These are phyloP conservation scores for Aspergillus ibericus DNA, from an alignment of 2,329 filamentous ascomycete species.

Conservation along the genomic window DNA sequence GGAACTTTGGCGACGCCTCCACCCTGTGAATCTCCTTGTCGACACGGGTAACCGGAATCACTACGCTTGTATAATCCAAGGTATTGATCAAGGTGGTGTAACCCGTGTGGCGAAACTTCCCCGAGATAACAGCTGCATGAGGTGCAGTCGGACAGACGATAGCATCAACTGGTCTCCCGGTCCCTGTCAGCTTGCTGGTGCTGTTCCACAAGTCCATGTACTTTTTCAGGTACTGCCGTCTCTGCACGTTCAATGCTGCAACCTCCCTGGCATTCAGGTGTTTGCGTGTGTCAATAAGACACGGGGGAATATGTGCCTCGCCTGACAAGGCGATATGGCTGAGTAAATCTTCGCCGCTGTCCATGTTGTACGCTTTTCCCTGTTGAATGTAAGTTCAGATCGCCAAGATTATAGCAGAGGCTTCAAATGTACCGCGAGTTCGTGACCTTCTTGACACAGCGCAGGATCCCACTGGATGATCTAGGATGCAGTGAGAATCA, in stretches of 20 bases:
- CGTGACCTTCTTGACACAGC: background rate
- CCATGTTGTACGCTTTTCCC: conserved; percentile 29
- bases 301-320: conserved; percentile 41
- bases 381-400: background rate
- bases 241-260: conserved; percentile 33
- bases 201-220: conserved; percentile 32
- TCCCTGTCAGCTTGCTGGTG: conserved; percentile 17
- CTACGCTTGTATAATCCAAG: conserved; percentile 45
- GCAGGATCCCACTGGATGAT: background rate
- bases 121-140: conserved; percentile 38
- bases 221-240: conserved; percentile 36
- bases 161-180: conserved; percentile 34
- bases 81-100: conserved; percentile 41
- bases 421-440: background rate
- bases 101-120: conserved; percentile 26
- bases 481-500: background rate
- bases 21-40: conserved; percentile 33
- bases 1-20: background rate
- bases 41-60: conserved; percentile 48
- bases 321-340: conserved; percentile 30
- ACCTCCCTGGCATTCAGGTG: conserved; percentile 15
- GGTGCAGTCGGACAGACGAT: conserved; percentile 43
- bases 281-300: conserved; percentile 23
- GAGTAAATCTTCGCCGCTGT: conserved; percentile 35
- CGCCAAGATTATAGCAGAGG: background rate